Evolutionary conservation across 2,329 filamentous ascomycete genomes (phyloP), one percentile per base, ranked within the genome.

Genomic region (Sarocladium strictum): DNA sequence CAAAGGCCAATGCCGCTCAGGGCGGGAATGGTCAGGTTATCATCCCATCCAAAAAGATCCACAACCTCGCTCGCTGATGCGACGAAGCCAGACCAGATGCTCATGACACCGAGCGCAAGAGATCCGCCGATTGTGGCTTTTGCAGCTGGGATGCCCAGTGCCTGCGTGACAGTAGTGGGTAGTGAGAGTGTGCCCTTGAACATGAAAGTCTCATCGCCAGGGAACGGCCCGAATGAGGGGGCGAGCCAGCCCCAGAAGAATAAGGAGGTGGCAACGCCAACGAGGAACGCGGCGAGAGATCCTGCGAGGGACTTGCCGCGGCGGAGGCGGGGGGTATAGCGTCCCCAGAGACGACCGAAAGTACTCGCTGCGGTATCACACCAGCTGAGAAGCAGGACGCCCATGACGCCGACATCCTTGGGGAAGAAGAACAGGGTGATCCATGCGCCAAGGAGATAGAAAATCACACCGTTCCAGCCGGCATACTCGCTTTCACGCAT

Each of bases 321-420:
- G 58, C 94, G 84, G 54, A 99, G 81, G 53, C 87, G 82, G 35
- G 89, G 89, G 2, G 94, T 99, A 67, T 97, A 92, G 58, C 87
- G 83, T 40, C 94, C 94, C 73, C 89, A 97, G 14, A 93, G 76
- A 54, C 94, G 83, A 53, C 94, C 94, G 65, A 99, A 92, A 0
- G 94, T 99, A 67, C 88, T 94, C 52, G 94, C 94, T 33, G 94
- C 94, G 1, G 94, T 97, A 69, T 99, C 94, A 72, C 94, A 99
- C 94, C 94, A 99, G 66, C 89, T 95, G 23, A 99, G 82, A 38
- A 99, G 80, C 63, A 99, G 76, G 41, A 97, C 87, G 58, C 88
- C 86, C 76, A 97, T 87, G 50, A 96, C 87, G 7, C 87, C 91
- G 23, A 99, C 81, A 64, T 99, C 94, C 73, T 97, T 99, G 59